Percentiles rank a stretch among this genome's conserved stretches.
phyloP scores from a whole-genome alignment of 2,329 filamentous ascomycete genomes.

The Colletotrichum scovillei region DNA sequence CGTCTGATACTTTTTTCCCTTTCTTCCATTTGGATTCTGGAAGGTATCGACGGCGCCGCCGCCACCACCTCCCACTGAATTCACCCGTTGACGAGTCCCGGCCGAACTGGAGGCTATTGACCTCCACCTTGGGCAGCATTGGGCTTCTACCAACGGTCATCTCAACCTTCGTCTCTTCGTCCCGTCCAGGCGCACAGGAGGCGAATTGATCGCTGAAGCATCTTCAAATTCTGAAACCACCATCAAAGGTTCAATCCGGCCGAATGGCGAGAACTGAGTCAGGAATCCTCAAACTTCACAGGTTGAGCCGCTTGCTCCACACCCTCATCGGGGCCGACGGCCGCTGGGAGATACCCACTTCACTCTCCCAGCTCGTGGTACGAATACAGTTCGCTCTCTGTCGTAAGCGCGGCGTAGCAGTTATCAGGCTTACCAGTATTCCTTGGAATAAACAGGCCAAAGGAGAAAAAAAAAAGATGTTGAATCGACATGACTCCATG shows the following conservation, averaged over 20 bases:
- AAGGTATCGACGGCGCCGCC: slow-evolving; percentile 18
- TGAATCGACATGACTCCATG: background rate
- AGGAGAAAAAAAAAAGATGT: background rate
- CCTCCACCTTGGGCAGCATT: slow-evolving; percentile 35
- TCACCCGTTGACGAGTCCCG: background rate
- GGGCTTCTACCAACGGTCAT: slow-evolving; percentile 16
- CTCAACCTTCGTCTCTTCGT: slow-evolving; percentile 33
- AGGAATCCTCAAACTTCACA: slow-evolving; percentile 21
- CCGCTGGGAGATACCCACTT: background rate
- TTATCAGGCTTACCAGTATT: background rate
- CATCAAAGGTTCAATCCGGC: slow-evolving; percentile 32
- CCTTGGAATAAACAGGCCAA: background rate
- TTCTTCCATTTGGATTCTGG: slow-evolving; percentile 21
- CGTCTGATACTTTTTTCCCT: slow-evolving; percentile 6
- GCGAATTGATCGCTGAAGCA: slow-evolving; percentile 21
- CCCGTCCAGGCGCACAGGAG: slow-evolving; percentile 3
- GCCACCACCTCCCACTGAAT: background rate
- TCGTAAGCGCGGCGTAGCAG: background rate
- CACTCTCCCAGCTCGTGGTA: background rate
- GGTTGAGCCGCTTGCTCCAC: slow-evolving; percentile 15
- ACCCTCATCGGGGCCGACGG: slow-evolving; percentile 27
- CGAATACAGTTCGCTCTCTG: background rate
- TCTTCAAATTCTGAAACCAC: slow-evolving; percentile 31
- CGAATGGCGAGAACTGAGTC: slow-evolving; percentile 23
- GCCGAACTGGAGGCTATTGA: slow-evolving; percentile 24